Evolutionary conservation across 202 grass and related monocot species (phyloP), one percentile per base, ranked within the genome.

Genomic region (Panicum virgatum): DNA sequence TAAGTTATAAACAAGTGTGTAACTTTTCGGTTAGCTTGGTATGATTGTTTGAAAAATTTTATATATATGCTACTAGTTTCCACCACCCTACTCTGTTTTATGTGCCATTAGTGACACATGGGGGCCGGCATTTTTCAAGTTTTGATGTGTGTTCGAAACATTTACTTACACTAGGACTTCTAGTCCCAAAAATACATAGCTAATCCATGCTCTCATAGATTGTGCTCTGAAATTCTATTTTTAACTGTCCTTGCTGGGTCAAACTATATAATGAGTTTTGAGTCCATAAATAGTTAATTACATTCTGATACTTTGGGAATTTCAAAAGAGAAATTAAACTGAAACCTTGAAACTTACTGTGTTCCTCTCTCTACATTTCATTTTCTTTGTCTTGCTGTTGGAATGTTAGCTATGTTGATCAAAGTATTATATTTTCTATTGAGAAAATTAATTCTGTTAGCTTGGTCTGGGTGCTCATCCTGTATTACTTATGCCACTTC

Each of bases 61-160:
- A 76, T 64, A 5, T 10, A n/a, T 66, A 60, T 39, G 36, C 16
- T 67, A 73, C 16, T 67, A 73, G 13, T 77, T 82, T 78, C 20
- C 9, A 29, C 20, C 9, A 29, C 75, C 22, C 2, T 11, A 58
- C 56, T 61, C 12, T 5, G 6, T 40, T 16, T 25, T 12, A 38
- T 19, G 9, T 58, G 57, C 3, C 71, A 14, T 39, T 76, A 46
- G 27, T 78, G 56, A 46, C 43, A 45, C 62, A 56, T 53, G 52
- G 45, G 56, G 67, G 1, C 69, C 43, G 11, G 16, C 7, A 7
- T 53, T 27, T 62, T 36, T 68, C 11, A 34, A 34, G 50, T 36
- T 54, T n/a, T 61, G 4, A 3, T 14, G 2, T 60, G 16, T 75
- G 61, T 26, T 38, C 15, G 57, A 3, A 65, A 20, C 5, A 57